These are phyloP conservation scores for Amesomyces nigricolor DNA, from an alignment of 2,329 filamentous ascomycete genomes.

Conservation along the genomic window DNA sequence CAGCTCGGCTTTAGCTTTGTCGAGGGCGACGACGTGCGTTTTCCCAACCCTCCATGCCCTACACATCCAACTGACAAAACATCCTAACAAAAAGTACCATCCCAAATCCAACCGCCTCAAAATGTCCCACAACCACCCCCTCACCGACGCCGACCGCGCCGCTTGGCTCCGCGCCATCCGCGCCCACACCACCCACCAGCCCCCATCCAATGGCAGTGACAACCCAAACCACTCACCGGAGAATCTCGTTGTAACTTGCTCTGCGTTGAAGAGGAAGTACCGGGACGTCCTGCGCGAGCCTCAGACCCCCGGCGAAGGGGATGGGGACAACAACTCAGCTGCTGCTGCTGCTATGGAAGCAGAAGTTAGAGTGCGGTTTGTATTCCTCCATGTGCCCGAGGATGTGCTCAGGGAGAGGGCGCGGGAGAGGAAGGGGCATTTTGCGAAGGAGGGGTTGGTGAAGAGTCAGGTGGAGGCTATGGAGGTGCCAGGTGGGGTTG, in stretches of 20 bases:
- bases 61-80: not conserved
- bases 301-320: constrained; percentile 41
- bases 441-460: constrained; percentile 71
- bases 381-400: constrained; percentile 64
- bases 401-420: constrained; percentile 58
- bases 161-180: constrained; percentile 65
- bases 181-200: constrained; percentile 35
- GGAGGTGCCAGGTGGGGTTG: constrained; percentile 50
- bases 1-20: constrained; percentile 49
- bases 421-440: constrained; percentile 58
- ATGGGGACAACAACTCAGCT: constrained; percentile 36
- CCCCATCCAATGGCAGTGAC: too few species aligned
- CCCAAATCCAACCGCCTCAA: constrained; percentile 63
- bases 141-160: constrained; percentile 71
- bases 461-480: constrained; percentile 63
- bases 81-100: constrained; percentile 43
- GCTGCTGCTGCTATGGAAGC: too few species aligned
- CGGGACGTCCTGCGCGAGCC: constrained; percentile 57
- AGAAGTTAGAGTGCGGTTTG: constrained; percentile 57
- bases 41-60: not conserved
- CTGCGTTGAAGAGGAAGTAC: constrained; percentile 73
- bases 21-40: constrained; percentile 57
- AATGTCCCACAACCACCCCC: constrained; percentile 62
- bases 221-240: constrained; percentile 26
- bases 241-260: constrained; percentile 69